phyloP scores from a whole-genome alignment of 768 basidiomycete species.

The Phanerodontia chrysosporium region DNA sequence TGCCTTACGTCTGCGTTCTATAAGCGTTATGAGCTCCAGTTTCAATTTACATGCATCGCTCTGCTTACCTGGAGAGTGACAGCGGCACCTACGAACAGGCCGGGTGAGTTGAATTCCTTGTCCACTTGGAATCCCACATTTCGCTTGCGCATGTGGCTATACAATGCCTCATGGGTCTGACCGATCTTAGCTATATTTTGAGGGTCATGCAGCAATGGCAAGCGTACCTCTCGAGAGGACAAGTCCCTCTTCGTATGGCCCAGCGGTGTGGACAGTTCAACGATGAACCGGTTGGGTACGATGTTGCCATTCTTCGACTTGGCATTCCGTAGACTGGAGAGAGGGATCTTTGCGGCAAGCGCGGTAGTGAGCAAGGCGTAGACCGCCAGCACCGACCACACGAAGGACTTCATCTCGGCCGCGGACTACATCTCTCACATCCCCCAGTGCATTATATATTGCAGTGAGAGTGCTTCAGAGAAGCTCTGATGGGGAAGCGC shows the following conservation, averaged over 20 bases:
- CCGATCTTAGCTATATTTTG: background rate
- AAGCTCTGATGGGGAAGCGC: background rate
- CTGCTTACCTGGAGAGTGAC: conserved; percentile 42
- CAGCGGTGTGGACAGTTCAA: conserved; percentile 34
- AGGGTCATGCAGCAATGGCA: background rate
- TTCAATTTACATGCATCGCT: no score
- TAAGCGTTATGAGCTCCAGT: no score
- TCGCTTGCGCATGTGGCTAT: conserved; percentile 40
- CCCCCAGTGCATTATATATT: background rate
- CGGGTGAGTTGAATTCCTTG: conserved; percentile 48
- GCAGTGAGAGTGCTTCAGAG: background rate
- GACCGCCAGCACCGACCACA: background rate
- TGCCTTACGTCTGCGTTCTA: no score
- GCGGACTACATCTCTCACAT: background rate
- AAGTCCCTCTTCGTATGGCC: conserved; percentile 21
- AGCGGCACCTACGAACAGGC: conserved; percentile 57
- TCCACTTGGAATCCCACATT: conserved; percentile 41
- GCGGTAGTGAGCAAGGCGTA: background rate
- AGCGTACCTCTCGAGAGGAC: conserved; percentile 14
- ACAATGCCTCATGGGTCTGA: conserved; percentile 50
- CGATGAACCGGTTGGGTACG: conserved; percentile 39
- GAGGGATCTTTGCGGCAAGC: conserved; percentile 14
- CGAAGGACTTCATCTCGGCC: conserved; percentile 9
- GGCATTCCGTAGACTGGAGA: conserved; percentile 11
- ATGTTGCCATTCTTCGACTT: conserved; percentile 16